Evolutionary conservation across 768 basidiomycete species (phyloP), one percentile per base, ranked within the genome.

Genomic region (Russula vinacea): DNA sequence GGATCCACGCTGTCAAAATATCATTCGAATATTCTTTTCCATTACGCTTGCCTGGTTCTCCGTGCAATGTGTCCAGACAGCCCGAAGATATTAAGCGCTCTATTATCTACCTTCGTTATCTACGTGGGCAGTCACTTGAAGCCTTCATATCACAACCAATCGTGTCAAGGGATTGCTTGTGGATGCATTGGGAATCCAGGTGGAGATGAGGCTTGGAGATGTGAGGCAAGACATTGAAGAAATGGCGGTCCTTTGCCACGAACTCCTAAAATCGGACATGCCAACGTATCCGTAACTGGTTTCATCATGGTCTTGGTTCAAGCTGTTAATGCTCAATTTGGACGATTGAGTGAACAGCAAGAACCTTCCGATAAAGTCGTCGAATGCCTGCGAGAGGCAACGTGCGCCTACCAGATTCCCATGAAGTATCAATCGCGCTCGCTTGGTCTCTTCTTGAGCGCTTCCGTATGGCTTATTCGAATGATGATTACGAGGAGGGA

Each of bases 11-110:
- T 6, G 3, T 14, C 10, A 3, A 2, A 44, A 52, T 13, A 54
- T 61, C 40, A 1, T 45, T 22, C 42, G 24, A 40, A 45, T 57
- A 8, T 57, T 57, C 42, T 57, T 44, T 29, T n/a, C 42, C 56
- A 19, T 40, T 24, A 2, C 56, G 6, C 13, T n/a, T 9, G 7
- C 42, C 56, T 57, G 14, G 11, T 57, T 13, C 42, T 14, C 13
- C 56, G 42, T 4, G 40, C 44, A 3, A 17, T 11, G n/a, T 33
- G 11, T 44, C 44, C 13, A 57, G 13, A n/a, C 26, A 22, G 19
- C 51, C 51, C n/a, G n/a, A 60, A 24, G 59, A 44, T 24, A 16
- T 44, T 14, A 35, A 16, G 29, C 40, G 8, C 7, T 10, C 39
- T 1, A 22, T 44, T 17, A 24, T 32, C 3, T 44, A 42, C 29